A percentile compares a stretch with the other conserved stretches of the same genome.
These are phyloP conservation scores for Hypoxylon lenormandii DNA, from an alignment of 495 filamentous ascomycete species.

Conservation along the genomic window DNA sequence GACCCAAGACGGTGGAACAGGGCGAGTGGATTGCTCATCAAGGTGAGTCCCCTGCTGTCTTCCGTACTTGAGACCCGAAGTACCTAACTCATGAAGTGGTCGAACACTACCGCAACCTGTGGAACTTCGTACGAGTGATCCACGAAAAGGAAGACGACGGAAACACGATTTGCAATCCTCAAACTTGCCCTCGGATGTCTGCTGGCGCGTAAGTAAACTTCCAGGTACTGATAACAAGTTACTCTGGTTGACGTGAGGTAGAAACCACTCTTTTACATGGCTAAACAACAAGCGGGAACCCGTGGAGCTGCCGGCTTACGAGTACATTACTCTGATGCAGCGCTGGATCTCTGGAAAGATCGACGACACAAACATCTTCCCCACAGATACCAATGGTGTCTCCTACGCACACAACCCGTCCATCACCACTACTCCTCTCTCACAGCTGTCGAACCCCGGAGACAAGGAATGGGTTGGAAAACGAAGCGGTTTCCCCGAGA, in stretches of 20 bases:
- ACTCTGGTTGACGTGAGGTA: conserved; percentile 52
- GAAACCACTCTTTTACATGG: conserved; percentile 91
- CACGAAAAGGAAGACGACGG: conserved; percentile 80
- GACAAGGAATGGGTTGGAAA: conserved; percentile 84
- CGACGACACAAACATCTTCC: conserved; percentile 85
- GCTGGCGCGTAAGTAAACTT: conserved; percentile 79
- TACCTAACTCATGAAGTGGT: conserved; percentile 70
- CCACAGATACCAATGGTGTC: conserved; percentile 73
- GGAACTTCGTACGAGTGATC: conserved; percentile 83
- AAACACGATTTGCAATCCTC: conserved; percentile 80
- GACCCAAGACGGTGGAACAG: conserved; percentile 86
- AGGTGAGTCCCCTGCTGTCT: conserved; percentile 65
- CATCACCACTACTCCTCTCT: conserved; percentile 70
- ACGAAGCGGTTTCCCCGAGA: conserved; percentile 85
- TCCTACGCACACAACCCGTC: conserved; percentile 68
- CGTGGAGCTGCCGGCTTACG: conserved; percentile 77
- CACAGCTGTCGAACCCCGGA: conserved; percentile 68
- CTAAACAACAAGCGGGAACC: conserved; percentile 73
- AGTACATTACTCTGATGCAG: conserved; percentile 92
- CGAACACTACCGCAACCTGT: conserved; percentile 87
- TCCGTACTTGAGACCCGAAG: neutral
- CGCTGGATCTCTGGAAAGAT: conserved; percentile 94
- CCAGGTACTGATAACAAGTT: conserved; percentile 2
- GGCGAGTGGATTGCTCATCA: conserved; percentile 96
- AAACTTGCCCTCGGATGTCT: conserved; percentile 88